Evolutionary conservation across 225 moss, liverwort and hornwort genomes (phyloP), one percentile per base, ranked within the genome.

Genomic region (Pseudisothecium myosuroides): DNA sequence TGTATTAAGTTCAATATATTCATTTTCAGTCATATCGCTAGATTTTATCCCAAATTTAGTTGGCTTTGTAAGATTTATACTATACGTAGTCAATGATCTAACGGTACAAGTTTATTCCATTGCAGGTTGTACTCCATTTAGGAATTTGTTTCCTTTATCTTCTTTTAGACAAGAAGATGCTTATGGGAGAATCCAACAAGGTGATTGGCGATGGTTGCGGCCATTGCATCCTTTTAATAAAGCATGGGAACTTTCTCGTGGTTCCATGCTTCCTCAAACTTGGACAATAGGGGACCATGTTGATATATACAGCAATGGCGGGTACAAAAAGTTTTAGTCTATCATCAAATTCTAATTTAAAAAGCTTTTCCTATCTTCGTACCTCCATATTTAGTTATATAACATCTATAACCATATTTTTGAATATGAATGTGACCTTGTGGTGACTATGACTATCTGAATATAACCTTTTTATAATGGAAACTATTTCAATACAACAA

Each of bases 21-120:
- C 17, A 17, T 73, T 45, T 73, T 73, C 2, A 28, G 5, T 10
- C 11, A 73, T 73, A 45, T 9, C 0, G 1, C 4, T 1, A 0
- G 17, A 45, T 10, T 29, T 6, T 1, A 10, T 6, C 3, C 4
- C 4, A 45, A 28, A 72, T 72, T 27, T 43, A 5, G 28, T 73
- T 73, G 28, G 4, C 10, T 45, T 28, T 45, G 1, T 10, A 45
- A 29, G 9, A 73, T 73, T 73, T 45, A 17, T 6, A 10, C 10
- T 17, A 17, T 45, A 73, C 29, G 17, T 17, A 28, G 4, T 45
- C 10, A 45, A 73, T 73, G 17, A 43, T 73, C 3, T 29, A 43
- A 29, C 2, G 0, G 0, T 45, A 4, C 17, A 45, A 73, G 6
- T 73, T 73, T 73, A 45, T 73, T 45, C 17, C 2, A 45, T 45